These are phyloP conservation scores for Tolypocladium paradoxum DNA, from an alignment of 2,329 filamentous ascomycete species.

Conservation along the genomic window DNA sequence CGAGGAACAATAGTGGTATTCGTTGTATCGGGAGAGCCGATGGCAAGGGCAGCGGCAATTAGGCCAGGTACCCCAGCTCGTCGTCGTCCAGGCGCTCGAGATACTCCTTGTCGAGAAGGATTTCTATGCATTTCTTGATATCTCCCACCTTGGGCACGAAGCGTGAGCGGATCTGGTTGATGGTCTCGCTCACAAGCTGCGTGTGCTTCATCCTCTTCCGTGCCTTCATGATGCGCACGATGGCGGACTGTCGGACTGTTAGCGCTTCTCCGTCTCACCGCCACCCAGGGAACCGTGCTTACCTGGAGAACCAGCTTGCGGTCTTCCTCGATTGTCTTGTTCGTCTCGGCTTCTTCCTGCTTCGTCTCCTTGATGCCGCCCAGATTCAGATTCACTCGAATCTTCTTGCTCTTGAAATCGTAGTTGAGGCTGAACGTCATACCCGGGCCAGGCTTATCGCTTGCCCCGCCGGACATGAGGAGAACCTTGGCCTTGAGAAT, in stretches of 20 bases:
- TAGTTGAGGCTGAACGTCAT: conserved; percentile 80
- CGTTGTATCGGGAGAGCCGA: background rate
- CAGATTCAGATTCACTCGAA: conserved; percentile 92
- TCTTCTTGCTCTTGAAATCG: conserved; percentile 97
- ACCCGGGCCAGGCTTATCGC: conserved; percentile 63
- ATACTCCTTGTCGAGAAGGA: conserved; percentile 97
- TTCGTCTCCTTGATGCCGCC: conserved; percentile 92
- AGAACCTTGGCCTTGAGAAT: conserved; percentile 91
- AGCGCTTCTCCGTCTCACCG: conserved; percentile 6
- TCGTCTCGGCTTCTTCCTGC: conserved; percentile 91
- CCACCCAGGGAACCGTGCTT: conserved; percentile 22
- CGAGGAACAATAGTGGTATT: background rate
- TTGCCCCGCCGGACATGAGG: conserved; percentile 54
- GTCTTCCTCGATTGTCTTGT: conserved; percentile 99
- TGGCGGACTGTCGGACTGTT: conserved; percentile 61
- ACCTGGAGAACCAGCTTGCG: conserved; percentile 94
- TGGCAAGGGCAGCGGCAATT: conserved; percentile 17
- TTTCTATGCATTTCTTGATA: conserved; percentile 99
- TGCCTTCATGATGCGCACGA: conserved; percentile 99
- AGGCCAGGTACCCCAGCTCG: conserved; percentile 89
- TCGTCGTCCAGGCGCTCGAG: conserved; percentile 91
- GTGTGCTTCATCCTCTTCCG: conserved; percentile 98
- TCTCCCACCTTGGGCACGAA: conserved; percentile 89
- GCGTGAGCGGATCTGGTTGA: conserved; percentile 84
- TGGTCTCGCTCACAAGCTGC: conserved; percentile 88